Percentiles rank a stretch among this genome's conserved stretches.
These are phyloP conservation scores for Teratosphaeriaceae sp. DNA, from an alignment of 2,329 filamentous ascomycete species.

Conservation along the genomic window DNA sequence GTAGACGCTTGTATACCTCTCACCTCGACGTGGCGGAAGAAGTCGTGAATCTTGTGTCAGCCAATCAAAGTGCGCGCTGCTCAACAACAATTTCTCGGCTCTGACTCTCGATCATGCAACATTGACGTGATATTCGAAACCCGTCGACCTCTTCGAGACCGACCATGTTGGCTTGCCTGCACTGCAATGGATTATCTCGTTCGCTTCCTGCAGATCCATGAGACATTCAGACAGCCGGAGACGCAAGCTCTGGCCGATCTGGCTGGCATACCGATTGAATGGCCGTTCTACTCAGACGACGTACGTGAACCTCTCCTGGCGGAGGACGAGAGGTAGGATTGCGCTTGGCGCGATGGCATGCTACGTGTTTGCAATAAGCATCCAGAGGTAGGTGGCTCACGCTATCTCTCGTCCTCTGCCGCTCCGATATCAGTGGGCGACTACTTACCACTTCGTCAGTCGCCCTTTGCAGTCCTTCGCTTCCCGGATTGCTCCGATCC, in stretches of 20 bases:
- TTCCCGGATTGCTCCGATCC: conserved; percentile 34
- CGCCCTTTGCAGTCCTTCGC: conserved; percentile 75
- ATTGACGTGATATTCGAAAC: neutral
- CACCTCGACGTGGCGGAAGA: too few relatives aligned
- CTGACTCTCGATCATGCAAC: too few relatives aligned
- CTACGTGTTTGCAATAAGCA: neutral
- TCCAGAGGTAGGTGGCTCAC: neutral
- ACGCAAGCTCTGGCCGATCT: conserved; percentile 71
- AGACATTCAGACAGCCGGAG: conserved; percentile 84
- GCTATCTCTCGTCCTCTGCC: conserved; percentile 1
- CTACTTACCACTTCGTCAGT: conserved; percentile 46
- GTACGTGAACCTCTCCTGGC: conserved; percentile 46
- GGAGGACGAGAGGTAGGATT: conserved; percentile 8
- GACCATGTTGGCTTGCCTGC: neutral
- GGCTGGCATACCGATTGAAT: conserved; percentile 58
- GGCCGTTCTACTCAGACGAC: conserved; percentile 67
- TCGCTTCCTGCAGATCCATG: conserved; percentile 81
- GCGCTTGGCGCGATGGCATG: neutral
- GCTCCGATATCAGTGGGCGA: neutral
- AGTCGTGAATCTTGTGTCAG: too few relatives aligned
- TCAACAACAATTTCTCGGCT: too few relatives aligned
- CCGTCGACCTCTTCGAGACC: neutral
- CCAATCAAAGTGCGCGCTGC: too few relatives aligned
- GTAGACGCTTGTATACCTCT: too few relatives aligned
- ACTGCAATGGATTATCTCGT: conserved; percentile 67